phyloP scores from a whole-genome alignment of 1,284 basidiomycete species.

The Apiotrichum siamense region DNA sequence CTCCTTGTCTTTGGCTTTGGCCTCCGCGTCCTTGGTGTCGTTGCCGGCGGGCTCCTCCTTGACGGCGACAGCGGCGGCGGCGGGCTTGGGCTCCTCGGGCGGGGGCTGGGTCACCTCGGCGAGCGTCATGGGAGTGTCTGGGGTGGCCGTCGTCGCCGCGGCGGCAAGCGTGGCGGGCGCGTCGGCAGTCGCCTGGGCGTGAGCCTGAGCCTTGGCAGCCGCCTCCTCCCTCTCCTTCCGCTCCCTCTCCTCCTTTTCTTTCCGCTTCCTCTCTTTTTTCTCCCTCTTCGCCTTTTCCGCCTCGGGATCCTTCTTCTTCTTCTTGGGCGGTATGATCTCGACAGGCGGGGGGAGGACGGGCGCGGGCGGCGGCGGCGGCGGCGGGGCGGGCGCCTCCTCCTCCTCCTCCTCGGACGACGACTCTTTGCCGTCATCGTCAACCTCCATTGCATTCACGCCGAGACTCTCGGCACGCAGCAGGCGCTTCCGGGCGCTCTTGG shows the following conservation, averaged over 20 bases:
- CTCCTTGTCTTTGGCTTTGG: background rate
- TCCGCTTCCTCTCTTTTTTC: background rate
- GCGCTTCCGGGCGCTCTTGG: conserved; percentile 4
- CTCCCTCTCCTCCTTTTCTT: background rate
- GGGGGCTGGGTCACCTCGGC: no score
- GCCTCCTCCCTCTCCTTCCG: background rate
- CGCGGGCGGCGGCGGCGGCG: background rate
- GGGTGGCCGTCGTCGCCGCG: no score
- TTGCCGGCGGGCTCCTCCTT: background rate
- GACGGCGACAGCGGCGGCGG: no score
- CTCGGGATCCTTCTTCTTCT: conserved; percentile 9
- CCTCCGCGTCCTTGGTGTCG: background rate
- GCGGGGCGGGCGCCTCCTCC: background rate
- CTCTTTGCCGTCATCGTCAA: conserved; percentile 6
- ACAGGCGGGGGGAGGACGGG: background rate
- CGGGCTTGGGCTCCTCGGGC: no score
- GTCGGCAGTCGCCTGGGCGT: no score
- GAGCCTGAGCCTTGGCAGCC: no score
- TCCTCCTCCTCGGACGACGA: conserved; percentile 3
- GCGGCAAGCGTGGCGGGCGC: no score
- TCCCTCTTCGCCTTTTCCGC: conserved; percentile 2
- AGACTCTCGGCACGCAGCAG: conserved; percentile 3
- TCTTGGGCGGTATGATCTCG: conserved; percentile 3
- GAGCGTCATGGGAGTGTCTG: no score
- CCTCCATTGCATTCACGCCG: conserved; percentile 19